Percentiles rank a stretch among this genome's conserved stretches.
phyloP scores from a whole-genome alignment of 768 basidiomycete genomes.

The Omphalotus guepiniiformis region DNA sequence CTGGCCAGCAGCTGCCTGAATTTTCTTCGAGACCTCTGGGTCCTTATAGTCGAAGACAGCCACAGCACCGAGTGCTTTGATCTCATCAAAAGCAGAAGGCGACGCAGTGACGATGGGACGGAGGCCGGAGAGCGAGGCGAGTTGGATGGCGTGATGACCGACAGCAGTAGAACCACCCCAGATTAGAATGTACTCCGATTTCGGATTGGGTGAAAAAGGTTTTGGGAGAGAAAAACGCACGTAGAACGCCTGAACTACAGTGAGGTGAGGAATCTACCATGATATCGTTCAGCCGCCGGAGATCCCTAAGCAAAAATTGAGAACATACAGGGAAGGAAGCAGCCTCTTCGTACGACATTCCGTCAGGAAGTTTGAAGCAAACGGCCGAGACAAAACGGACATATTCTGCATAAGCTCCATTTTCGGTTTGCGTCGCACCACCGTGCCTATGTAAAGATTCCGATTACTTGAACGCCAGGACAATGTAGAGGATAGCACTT shows the following conservation, averaged over 20 bases:
- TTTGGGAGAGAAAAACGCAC: conserved; percentile 3
- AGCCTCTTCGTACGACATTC: conserved; percentile 1
- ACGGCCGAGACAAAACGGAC: conserved; percentile 2
- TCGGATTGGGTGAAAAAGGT: background rate
- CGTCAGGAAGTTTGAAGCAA: conserved; percentile 1
- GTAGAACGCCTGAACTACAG: conserved; percentile 6
- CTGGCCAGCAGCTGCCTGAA: conserved; percentile 4
- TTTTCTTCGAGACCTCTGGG: background rate
- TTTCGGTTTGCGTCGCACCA: conserved; percentile 3
- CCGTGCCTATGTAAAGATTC: background rate
- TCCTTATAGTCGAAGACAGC: conserved; percentile 4
- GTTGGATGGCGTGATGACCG: conserved; percentile 5
- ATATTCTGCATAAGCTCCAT: conserved; percentile 4
- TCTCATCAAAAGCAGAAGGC: background rate
- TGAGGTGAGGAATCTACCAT: conserved; percentile 7
- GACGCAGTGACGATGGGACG: conserved; percentile 6
- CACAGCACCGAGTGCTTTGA: conserved; percentile 4
- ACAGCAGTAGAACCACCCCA: conserved; percentile 8
- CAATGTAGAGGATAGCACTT: background rate
- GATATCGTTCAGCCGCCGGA: too few species aligned
- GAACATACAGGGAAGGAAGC: conserved; percentile 5
- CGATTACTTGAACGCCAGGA: background rate
- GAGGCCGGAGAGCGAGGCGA: conserved; percentile 2
- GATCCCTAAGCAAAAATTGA: too few species aligned
- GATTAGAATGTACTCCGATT: conserved; percentile 2